These are phyloP conservation scores for Globisporangium carolinianum DNA, from an alignment of 352 stramenopile genomes.

Conservation along the genomic window DNA sequence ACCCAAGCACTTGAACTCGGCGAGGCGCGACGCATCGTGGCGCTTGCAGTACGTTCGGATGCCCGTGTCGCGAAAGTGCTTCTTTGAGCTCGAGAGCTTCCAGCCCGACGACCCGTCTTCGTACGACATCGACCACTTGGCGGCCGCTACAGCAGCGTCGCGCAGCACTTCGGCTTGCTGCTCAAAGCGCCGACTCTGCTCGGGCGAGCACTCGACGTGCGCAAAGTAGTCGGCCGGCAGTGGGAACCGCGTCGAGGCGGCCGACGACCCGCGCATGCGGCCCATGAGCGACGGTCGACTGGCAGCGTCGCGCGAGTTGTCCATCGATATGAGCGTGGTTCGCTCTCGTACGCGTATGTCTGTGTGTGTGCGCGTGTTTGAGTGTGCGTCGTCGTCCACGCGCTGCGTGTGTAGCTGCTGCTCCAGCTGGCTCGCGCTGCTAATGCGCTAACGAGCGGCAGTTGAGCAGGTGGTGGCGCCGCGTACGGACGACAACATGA, in stretches of 20 bases:
- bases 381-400: not conserved
- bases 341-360: not conserved
- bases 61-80: constrained; percentile 56
- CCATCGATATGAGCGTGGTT: constrained; percentile 13
- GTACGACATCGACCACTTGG: constrained; percentile 55
- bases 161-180: constrained; percentile 30
- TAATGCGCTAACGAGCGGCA: too few species aligned
- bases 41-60: constrained; percentile 52
- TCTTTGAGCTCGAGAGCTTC: constrained; percentile 65
- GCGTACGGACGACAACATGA: too few species aligned
- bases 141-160: constrained; percentile 25
- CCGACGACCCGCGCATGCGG: constrained; percentile 16
- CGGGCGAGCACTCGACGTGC: constrained; percentile 21
- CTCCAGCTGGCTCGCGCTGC: too few species aligned
- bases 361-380: not conserved
- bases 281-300: constrained; percentile 30
- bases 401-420: not conserved
- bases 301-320: constrained; percentile 21
- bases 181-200: constrained; percentile 31
- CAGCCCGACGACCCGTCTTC: constrained; percentile 51
- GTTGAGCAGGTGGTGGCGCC: too few species aligned
- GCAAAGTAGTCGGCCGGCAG: constrained; percentile 43
- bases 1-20: constrained; percentile 67
- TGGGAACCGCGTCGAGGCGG: constrained; percentile 25
- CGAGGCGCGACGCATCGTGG: constrained; percentile 21